These are phyloP conservation scores for Rutstroemia sp. DNA, from an alignment of 2,329 filamentous ascomycete genomes.

Conservation along the genomic window DNA sequence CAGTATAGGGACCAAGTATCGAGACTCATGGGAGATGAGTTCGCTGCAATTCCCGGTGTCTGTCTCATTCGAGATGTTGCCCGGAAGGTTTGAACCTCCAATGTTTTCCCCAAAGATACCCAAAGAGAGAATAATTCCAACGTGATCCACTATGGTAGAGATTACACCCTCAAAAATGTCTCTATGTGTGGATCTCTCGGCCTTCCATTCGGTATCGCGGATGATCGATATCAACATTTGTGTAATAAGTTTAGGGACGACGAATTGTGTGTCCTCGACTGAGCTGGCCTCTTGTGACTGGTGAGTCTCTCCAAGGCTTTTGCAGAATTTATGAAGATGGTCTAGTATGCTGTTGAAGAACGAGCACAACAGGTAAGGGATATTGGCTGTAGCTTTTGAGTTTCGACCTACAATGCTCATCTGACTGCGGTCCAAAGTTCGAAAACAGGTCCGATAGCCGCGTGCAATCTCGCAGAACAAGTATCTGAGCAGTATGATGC, in stretches of 20 bases:
- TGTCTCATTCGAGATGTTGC: background rate
- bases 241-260: background rate
- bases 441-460: background rate
- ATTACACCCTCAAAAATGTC: background rate
- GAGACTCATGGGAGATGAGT: background rate
- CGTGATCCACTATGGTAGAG: background rate
- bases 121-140: background rate
- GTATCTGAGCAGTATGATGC: background rate
- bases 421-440: background rate
- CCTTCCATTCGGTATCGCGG: background rate
- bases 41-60: background rate
- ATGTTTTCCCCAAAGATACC: background rate
- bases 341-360: background rate
- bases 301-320: background rate
- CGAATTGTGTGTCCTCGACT: background rate
- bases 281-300: no score
- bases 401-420: background rate
- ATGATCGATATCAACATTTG: background rate
- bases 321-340: background rate
- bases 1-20: background rate
- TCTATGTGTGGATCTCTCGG: background rate
- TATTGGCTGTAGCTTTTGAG: background rate
- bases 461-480: background rate
- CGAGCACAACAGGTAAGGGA: background rate
- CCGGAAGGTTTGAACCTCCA: background rate